These are phyloP conservation scores for Acer saccharum DNA, from an alignment of 345 rosid genomes.

Conservation along the genomic window DNA sequence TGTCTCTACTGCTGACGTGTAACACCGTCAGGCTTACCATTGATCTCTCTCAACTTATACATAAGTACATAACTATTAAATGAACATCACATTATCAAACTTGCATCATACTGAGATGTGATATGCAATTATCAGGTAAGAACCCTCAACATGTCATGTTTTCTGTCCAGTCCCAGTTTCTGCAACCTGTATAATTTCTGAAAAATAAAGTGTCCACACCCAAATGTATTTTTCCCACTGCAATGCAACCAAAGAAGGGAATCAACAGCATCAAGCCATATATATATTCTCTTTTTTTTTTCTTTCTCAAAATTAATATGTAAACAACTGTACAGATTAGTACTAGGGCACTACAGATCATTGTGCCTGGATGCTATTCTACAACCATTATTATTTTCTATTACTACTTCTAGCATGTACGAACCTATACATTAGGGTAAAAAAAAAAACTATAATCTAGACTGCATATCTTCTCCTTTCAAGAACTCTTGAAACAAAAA, in stretches of 20 bases:
- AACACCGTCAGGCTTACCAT: too few relatives aligned
- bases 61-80: too few relatives aligned
- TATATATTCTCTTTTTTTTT: not conserved
- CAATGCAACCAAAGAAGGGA: not conserved
- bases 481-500: not conserved
- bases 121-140: too few relatives aligned
- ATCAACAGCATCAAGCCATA: not conserved
- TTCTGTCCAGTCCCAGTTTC: too few relatives aligned
- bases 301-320: not conserved
- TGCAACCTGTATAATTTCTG: not conserved
- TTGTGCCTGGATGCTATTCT: not conserved
- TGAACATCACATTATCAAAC: too few relatives aligned
- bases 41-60: too few relatives aligned
- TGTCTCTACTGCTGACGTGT: not conserved
- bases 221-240: not conserved
- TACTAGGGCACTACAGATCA: not conserved
- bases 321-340: constrained; percentile 18
- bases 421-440: constrained; percentile 3
- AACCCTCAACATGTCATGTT: too few relatives aligned
- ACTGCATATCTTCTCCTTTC: not conserved
- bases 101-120: too few relatives aligned
- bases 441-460: not conserved
- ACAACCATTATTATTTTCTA: not conserved
- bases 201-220: too few relatives aligned
- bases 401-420: constrained; percentile 24